Evolutionary conservation across 768 basidiomycete genomes (phyloP).

Genomic region (Suillus cothurnatus): DNA sequence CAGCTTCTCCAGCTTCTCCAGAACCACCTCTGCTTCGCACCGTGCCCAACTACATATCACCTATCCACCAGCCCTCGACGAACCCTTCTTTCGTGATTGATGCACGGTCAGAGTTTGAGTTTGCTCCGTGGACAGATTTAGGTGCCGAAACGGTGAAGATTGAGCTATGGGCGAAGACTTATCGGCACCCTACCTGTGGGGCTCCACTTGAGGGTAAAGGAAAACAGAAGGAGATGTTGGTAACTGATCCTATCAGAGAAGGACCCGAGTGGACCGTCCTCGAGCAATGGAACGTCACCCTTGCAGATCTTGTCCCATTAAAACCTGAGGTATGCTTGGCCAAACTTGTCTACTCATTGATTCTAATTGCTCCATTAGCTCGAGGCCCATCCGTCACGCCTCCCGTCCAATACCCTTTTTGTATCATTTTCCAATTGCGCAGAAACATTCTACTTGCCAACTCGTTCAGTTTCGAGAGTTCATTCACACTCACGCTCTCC

Average conservation of each 20-base stretch:
- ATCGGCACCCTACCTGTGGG: slow-evolving; percentile 13
- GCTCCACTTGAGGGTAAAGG: slow-evolving; percentile 35
- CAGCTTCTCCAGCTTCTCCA: slow-evolving; percentile 18
- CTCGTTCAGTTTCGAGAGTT: slow-evolving; percentile 28
- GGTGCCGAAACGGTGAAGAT: slow-evolving; percentile 54
- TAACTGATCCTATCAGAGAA: slow-evolving; percentile 16
- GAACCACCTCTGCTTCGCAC: slow-evolving; percentile 17
- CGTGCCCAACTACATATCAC: slow-evolving; percentile 73
- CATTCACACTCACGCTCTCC: slow-evolving; percentile 43
- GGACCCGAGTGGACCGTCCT: slow-evolving; percentile 61
- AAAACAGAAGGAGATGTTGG: slow-evolving; percentile 45
- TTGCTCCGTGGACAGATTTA: slow-evolving; percentile 56
- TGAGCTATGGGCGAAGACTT: slow-evolving; percentile 58
- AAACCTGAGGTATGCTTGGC: slow-evolving; percentile 58
- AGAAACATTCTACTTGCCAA: slow-evolving; percentile 60
- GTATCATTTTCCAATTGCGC: slow-evolving; percentile 64
- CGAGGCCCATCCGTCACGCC: slow-evolving; percentile 40
- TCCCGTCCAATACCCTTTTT: slow-evolving; percentile 77
- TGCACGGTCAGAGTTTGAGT: slow-evolving; percentile 48
- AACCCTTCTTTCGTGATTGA: slow-evolving; percentile 77
- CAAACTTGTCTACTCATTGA: slow-evolving; percentile 14
- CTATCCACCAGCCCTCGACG: slow-evolving; percentile 79
- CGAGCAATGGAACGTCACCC: slow-evolving; percentile 66
- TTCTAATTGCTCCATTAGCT: slow-evolving; percentile 28
- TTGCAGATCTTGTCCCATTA: slow-evolving; percentile 58